Percentiles rank a stretch among this genome's conserved stretches.
These are phyloP conservation scores for Leishmania major DNA, from an alignment of 208 protist species.

Conservation along the genomic window DNA sequence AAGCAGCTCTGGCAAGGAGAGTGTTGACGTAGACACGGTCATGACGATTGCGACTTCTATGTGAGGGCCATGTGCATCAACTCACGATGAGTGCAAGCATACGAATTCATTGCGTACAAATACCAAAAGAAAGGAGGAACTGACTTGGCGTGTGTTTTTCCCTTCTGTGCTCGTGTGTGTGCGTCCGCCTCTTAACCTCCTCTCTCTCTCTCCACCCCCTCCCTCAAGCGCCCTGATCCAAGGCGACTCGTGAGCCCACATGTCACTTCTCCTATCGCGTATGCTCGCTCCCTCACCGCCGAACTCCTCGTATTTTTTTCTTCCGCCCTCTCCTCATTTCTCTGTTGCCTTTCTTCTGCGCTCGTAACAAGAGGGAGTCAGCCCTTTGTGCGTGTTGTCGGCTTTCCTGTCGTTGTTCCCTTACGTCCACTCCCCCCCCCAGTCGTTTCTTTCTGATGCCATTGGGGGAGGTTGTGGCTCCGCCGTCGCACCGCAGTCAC, in stretches of 20 bases:
- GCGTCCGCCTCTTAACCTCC: background rate
- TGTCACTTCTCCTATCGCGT: background rate
- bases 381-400: background rate
- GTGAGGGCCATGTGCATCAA: background rate
- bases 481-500: background rate
- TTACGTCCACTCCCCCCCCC: background rate
- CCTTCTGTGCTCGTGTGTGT: background rate
- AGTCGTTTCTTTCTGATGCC: background rate
- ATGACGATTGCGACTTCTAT: background rate
- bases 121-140: background rate
- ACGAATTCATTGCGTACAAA: background rate
- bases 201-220: background rate
- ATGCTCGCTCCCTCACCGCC: background rate
- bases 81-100: background rate
- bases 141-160: background rate
- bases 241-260: background rate
- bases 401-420: background rate
- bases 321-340: background rate
- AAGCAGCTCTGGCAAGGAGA: constrained; percentile 47
- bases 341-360: background rate
- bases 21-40: constrained; percentile 40
- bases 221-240: background rate
- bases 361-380: background rate
- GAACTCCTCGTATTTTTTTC: background rate
- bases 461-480: background rate